Conservation (phyloP, 768 basidiomycete species). For the Dendrothele bispora region DNA sequence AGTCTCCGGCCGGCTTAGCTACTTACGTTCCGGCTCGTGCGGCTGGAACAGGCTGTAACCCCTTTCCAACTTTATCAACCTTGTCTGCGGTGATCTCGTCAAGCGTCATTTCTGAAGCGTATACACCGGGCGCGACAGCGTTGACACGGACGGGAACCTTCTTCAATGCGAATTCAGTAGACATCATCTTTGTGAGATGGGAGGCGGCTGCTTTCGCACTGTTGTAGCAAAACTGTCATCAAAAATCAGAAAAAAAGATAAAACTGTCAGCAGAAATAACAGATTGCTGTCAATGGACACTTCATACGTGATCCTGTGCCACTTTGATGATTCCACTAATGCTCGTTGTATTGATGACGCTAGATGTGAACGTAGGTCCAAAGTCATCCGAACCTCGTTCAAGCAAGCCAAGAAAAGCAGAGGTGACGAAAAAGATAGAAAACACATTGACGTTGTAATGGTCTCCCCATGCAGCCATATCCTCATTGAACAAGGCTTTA, state of each 20-base stretch:
- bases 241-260: not conserved
- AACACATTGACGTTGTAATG: conserved; percentile 70
- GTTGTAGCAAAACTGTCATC: conserved; percentile 73
- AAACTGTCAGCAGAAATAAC: not conserved
- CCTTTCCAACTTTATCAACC: conserved; percentile 57
- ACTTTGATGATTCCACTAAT: conserved; percentile 72
- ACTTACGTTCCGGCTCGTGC: conserved; percentile 67
- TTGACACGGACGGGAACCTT: conserved; percentile 70
- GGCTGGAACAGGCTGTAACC: conserved; percentile 61
- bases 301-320: conserved; percentile 68
- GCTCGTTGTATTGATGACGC: conserved; percentile 76
- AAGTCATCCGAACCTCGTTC: conserved; percentile 67
- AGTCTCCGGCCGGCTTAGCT: no score
- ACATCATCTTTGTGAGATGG: conserved; percentile 74
- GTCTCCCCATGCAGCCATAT: conserved; percentile 60
- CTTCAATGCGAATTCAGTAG: conserved; percentile 74
- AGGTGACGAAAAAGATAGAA: conserved; percentile 76
- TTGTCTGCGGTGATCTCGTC: conserved; percentile 44
- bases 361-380: conserved; percentile 52
- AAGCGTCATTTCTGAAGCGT: conserved; percentile 75
- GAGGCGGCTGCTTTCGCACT: conserved; percentile 76
- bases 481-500: conserved; percentile 67
- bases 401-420: conserved; percentile 74
- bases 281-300: not conserved
- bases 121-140: conserved; percentile 75